Evolutionary conservation across 306 rosid species (phyloP), one percentile per base, ranked within the genome.

Genomic region (Dalbergia cultrata): DNA sequence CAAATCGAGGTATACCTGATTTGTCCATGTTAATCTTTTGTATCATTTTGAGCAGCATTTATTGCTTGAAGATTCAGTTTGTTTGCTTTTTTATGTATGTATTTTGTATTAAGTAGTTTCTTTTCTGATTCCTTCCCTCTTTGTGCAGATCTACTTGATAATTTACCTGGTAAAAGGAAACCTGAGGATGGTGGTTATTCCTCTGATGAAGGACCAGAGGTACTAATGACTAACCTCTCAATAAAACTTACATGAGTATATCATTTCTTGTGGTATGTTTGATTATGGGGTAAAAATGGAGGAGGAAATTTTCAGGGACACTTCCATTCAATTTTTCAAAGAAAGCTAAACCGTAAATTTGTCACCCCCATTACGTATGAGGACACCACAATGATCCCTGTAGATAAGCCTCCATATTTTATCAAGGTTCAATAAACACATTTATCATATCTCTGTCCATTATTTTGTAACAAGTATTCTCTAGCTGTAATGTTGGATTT

Each of bases 131-230:
- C 5, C 53, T 4, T 13, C 13, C 0, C 45, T 33, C 9, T 52
- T 37, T 74, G 22, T 33, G 74, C 83, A 93, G 98, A 90, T 45
- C 83, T 93, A 67, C 83, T 93, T 17, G 98, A 95, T 75, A 90
- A 78, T 13, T 89, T 92, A 33, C 99, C 97, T 34, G 91, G 82
- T 33, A 96, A 96, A 86, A 89, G 98, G 76, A 96, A 88, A 69
- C 37, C 80, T 6, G 94, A 92, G 82, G 97, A 93, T 49, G 98
- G 97, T 39, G 94, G 94, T 59, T 91, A 89, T 89, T 86, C 66
- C 44, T 96, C 97, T 16, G 98, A 90, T 83, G 97, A 93, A 72
- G 91, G 68, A 47, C 58, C 75, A 11, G 96, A 90, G 95, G 99
- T 96, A 93, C 21, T 44, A 4, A 65, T 26, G 17, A 54, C 57